These are phyloP conservation scores for Wakefieldia striispora DNA, from an alignment of 768 basidiomycete genomes.

Conservation along the genomic window DNA sequence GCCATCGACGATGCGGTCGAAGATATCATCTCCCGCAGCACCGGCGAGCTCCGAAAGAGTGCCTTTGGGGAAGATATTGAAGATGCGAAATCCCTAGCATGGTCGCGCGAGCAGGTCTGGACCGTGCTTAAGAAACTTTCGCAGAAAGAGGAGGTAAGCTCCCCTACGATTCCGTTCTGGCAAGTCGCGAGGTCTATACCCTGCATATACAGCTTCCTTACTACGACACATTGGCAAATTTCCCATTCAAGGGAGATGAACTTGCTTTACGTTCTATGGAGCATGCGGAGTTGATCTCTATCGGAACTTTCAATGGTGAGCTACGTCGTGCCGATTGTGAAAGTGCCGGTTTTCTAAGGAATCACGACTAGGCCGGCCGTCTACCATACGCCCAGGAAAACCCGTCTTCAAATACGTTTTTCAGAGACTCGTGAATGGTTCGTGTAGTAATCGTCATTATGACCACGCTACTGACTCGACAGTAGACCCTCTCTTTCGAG, in stretches of 20 bases:
- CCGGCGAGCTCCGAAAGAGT: constrained; percentile 83
- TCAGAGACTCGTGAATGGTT: constrained; percentile 75
- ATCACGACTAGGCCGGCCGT: constrained; percentile 65
- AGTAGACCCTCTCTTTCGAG: constrained; percentile 75
- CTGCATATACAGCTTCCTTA: constrained; percentile 61
- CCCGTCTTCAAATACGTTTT: constrained; percentile 89
- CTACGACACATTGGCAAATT: constrained; percentile 74
- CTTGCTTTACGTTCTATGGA: constrained; percentile 79
- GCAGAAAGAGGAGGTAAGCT: constrained; percentile 56
- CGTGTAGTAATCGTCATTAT: constrained; percentile 6
- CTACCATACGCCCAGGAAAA: constrained; percentile 83
- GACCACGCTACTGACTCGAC: neutral
- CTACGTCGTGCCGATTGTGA: neutral
- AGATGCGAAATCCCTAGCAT: constrained; percentile 78
- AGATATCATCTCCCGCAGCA: constrained; percentile 79
- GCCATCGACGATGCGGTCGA: constrained; percentile 79
- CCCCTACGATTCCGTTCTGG: constrained; percentile 21
- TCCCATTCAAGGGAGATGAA: constrained; percentile 93
- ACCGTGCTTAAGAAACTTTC: constrained; percentile 72
- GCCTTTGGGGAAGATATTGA: constrained; percentile 92
- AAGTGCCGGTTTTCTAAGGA: neutral
- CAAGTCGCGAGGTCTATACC: constrained; percentile 3
- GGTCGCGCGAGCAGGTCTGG: constrained; percentile 91
- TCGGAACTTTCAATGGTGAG: constrained; percentile 72
- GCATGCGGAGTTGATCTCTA: constrained; percentile 81